Conservation (phyloP, 1,284 basidiomycete species). For the Sporisorium sorghi region DNA sequence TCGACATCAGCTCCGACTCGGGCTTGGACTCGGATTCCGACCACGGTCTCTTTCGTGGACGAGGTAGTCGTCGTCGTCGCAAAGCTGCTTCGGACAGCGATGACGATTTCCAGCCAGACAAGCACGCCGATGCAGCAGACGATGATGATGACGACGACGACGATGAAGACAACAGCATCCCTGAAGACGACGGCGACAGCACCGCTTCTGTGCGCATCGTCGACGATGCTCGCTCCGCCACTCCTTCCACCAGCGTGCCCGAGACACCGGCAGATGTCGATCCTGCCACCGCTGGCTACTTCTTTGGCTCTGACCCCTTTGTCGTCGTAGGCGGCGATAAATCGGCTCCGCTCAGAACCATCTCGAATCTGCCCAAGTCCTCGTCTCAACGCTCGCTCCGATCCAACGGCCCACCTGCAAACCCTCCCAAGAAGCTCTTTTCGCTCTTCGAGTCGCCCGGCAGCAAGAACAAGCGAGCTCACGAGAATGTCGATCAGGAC, state of each 20-base stretch:
- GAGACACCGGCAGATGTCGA: conserved; percentile 37
- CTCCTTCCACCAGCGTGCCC: conserved; percentile 26
- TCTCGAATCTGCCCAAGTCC: conserved; percentile 24
- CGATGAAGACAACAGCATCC: background rate
- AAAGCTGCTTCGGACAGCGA: conserved; percentile 20
- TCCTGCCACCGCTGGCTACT: conserved; percentile 16
- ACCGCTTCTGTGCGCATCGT: background rate
- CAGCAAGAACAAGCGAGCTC: conserved; percentile 16
- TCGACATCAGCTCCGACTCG: conserved; percentile 21
- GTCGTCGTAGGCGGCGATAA: conserved; percentile 21
- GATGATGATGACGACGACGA: conserved; percentile 24
- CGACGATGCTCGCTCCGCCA: conserved; percentile 9
- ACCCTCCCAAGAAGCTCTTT: conserved; percentile 17
- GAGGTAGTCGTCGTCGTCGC: conserved; percentile 13
- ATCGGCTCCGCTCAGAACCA: conserved; percentile 8
- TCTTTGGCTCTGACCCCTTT: conserved; percentile 36
- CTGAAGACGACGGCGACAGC: conserved; percentile 10
- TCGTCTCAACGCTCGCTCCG: conserved; percentile 32
- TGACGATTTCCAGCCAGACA: conserved; percentile 34
- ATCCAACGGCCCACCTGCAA: conserved; percentile 11
- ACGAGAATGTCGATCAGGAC: background rate
- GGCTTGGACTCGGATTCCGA: conserved; percentile 15
- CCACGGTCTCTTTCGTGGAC: conserved; percentile 23
- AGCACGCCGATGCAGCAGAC: conserved; percentile 14
- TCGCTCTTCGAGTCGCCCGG: conserved; percentile 28